Percentiles rank a stretch among this genome's conserved stretches.
phyloP scores from a whole-genome alignment of 225 moss, liverwort and hornwort genomes.

The Straminergon stramineum region DNA sequence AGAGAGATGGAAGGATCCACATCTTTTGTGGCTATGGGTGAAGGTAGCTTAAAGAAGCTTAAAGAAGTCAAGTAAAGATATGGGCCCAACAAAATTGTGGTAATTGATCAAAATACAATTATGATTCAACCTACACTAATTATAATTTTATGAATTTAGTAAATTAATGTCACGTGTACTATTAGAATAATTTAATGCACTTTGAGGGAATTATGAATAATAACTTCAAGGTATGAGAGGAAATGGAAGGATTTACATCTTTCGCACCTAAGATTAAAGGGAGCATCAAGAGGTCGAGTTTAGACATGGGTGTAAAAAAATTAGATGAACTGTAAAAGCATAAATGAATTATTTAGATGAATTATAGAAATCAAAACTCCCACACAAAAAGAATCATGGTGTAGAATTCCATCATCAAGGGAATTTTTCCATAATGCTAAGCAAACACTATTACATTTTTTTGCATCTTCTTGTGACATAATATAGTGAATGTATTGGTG shows the following conservation, averaged over 20 bases:
- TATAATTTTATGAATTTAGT: not conserved
- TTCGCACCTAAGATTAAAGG: not conserved
- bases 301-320: not conserved
- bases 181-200: fast-evolving
- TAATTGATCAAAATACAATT: not conserved
- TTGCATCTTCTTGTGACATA: not conserved
- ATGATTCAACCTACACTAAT: not conserved
- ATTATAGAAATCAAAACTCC: not conserved
- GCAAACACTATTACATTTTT: not conserved
- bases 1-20: not conserved
- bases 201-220: not conserved
- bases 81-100: not conserved
- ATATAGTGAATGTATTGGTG: not conserved
- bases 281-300: fast-evolving
- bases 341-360: not conserved
- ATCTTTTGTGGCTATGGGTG: fast-evolving
- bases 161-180: not conserved
- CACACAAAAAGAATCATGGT: fast-evolving
- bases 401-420: fast-evolving
- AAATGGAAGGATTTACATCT: not conserved
- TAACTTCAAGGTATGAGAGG: not conserved
- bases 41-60: not conserved
- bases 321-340: not conserved
- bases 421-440: not conserved
- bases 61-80: not conserved